Evolutionary conservation across 192 early-diverging fungal genomes (phyloP).

Genomic region (Obelidium mucronatum): DNA sequence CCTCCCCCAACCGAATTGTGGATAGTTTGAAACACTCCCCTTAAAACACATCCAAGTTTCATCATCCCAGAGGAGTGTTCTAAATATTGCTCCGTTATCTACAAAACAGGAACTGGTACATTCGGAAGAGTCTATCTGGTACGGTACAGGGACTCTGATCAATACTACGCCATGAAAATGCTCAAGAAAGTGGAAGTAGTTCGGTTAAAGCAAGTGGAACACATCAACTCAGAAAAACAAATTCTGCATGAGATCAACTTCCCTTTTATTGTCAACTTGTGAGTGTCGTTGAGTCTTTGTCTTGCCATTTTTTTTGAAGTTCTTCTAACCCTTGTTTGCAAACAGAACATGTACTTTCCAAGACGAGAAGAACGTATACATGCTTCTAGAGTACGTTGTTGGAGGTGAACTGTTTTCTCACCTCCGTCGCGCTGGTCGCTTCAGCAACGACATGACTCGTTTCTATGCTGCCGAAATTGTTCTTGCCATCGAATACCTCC

Average conservation of each 20-base stretch:
- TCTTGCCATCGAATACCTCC: constrained; percentile 94
- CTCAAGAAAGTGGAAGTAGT: constrained; percentile 64
- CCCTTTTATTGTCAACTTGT: constrained; percentile 65
- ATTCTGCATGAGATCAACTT: constrained; percentile 57
- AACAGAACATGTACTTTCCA: constrained; percentile 83
- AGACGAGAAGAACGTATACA: constrained; percentile 91
- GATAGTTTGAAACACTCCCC: too few species aligned
- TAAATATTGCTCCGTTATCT: too few species aligned
- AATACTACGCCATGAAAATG: constrained; percentile 82
- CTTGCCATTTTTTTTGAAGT: neutral
- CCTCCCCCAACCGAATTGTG: too few species aligned
- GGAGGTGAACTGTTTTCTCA: constrained; percentile 98
- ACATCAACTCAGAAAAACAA: constrained; percentile 66
- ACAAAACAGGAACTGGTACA: constrained; percentile 85
- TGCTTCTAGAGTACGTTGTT: constrained; percentile 95
- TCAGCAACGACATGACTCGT: constrained; percentile 92
- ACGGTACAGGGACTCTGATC: constrained; percentile 76
- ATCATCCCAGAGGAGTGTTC: too few species aligned
- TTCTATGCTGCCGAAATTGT: constrained; percentile 97
- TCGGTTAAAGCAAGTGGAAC: constrained; percentile 64
- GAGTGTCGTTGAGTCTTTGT: neutral
- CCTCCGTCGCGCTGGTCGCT: constrained; percentile 87
- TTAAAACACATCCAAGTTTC: too few species aligned
- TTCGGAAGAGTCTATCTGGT: constrained; percentile 95
- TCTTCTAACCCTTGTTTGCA: neutral